Percentiles rank a stretch among this genome's conserved stretches.
Evolutionary conservation across 1,139 yeast species (phyloP).

Genomic region (Zygoascus sp.): DNA sequence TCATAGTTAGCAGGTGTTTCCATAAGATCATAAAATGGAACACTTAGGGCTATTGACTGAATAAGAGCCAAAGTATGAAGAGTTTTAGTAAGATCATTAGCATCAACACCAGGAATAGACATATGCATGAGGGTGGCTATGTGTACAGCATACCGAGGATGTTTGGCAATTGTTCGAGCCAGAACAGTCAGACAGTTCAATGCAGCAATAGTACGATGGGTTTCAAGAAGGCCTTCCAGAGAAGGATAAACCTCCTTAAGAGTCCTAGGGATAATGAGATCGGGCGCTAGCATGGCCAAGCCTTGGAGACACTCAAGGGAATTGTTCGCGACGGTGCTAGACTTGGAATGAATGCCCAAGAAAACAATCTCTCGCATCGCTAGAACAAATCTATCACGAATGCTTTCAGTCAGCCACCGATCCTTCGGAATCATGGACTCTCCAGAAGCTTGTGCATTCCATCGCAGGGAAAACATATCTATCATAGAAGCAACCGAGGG

Average conservation of each 20-base stretch:
- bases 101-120: conserved; percentile 77
- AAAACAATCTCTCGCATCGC: conserved; percentile 57
- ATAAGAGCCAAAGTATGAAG: conserved; percentile 65
- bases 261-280: conserved; percentile 56
- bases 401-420: conserved; percentile 43
- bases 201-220: conserved; percentile 77
- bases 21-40: conserved; percentile 52
- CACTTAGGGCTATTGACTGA: conserved; percentile 64
- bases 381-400: conserved; percentile 50
- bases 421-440: conserved; percentile 39
- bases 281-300: conserved; percentile 61
- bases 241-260: conserved; percentile 80
- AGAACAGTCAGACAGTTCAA: conserved; percentile 62
- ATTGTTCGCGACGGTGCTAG: conserved; percentile 51
- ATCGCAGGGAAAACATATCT: conserved; percentile 32
- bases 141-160: conserved; percentile 71
- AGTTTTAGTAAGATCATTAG: conserved; percentile 78
- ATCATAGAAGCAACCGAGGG: conserved; percentile 48
- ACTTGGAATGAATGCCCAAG: conserved; percentile 78
- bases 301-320: conserved; percentile 60
- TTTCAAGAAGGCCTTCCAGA: conserved; percentile 68
- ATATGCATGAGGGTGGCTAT: conserved; percentile 66
- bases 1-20: conserved; percentile 22
- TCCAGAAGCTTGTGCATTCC: conserved; percentile 35
- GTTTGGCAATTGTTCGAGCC: conserved; percentile 61